Percentiles rank a stretch among this genome's conserved stretches.
These are phyloP conservation scores for Oryza coarctata DNA, from an alignment of 176 grass and related monocot genomes.

Conservation along the genomic window DNA sequence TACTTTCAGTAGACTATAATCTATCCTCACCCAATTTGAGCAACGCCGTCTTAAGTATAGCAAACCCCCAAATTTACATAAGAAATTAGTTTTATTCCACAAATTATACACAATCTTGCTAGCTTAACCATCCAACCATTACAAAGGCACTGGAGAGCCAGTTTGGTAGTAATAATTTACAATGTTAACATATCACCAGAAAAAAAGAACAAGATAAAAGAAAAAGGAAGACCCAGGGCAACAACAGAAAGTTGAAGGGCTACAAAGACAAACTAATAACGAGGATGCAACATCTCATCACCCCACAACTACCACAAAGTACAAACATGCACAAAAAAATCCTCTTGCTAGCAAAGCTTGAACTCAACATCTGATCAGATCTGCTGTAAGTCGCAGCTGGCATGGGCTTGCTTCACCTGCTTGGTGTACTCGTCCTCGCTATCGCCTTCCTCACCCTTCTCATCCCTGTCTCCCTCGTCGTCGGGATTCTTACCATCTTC, in stretches of 20 bases:
- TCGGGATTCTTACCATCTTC: conserved; percentile 57
- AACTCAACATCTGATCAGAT: conserved; percentile 28
- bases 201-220: not conserved
- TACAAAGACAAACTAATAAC: conserved; percentile 16
- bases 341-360: not conserved
- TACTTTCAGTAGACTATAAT: too few species aligned
- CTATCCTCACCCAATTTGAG: too few species aligned
- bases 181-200: conserved; percentile 6
- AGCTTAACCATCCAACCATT: conserved; percentile 42
- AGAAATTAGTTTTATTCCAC: conserved; percentile 1
- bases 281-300: conserved; percentile 9
- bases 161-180: conserved; percentile 44
- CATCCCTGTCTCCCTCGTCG: conserved; percentile 31
- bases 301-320: conserved; percentile 30
- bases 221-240: not conserved
- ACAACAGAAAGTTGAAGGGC: not conserved
- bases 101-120: conserved; percentile 23
- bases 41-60: not conserved
- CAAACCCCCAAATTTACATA: not conserved
- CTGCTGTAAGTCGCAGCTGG: conserved; percentile 65
- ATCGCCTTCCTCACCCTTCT: conserved; percentile 47
- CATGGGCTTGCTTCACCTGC: conserved; percentile 90
- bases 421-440: conserved; percentile 85
- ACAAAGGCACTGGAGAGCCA: conserved; percentile 16
- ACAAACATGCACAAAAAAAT: conserved; percentile 17